phyloP scores from a whole-genome alignment of 257 asterid genomes.

The Plantago ovata region DNA sequence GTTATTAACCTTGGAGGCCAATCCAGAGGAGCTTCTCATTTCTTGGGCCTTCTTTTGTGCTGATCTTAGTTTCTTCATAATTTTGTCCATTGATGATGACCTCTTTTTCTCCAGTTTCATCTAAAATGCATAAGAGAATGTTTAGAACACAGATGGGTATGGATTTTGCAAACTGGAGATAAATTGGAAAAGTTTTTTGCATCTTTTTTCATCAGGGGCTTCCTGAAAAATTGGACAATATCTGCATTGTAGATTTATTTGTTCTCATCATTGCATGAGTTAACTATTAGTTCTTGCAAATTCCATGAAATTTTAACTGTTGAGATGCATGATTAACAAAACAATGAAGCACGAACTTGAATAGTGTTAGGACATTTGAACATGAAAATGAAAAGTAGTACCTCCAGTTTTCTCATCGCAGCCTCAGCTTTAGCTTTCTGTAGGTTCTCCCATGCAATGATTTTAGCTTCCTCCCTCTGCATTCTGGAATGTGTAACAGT shows the following conservation, averaged over 20 bases:
- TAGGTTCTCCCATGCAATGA: constrained; percentile 76
- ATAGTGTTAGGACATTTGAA: neutral
- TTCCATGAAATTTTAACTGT: neutral
- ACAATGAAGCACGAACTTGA: constrained; percentile 5
- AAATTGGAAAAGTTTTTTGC: neutral
- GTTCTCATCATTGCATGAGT: neutral
- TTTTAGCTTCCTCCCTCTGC: constrained; percentile 66
- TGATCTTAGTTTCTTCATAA: constrained; percentile 72
- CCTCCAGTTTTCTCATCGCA: constrained; percentile 72
- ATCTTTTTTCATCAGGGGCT: too few relatives aligned
- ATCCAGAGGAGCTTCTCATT: constrained; percentile 69
- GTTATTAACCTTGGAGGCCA: constrained; percentile 37
- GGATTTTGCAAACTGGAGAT: neutral
- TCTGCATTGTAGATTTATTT: too few relatives aligned
- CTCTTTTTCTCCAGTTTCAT: constrained; percentile 96
- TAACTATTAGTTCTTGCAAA: neutral
- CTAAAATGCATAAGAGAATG: constrained; percentile 35
- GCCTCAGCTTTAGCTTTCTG: constrained; percentile 89
- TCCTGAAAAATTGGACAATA: too few relatives aligned
- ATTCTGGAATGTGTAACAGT: constrained; percentile 31
- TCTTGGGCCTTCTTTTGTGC: constrained; percentile 92
- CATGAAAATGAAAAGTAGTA: constrained; percentile 18
- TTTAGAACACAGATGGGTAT: neutral
- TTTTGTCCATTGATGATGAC: constrained; percentile 90
- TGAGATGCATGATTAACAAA: neutral